phyloP scores from a whole-genome alignment of 495 filamentous ascomycete species.

The Neurospora africana region DNA sequence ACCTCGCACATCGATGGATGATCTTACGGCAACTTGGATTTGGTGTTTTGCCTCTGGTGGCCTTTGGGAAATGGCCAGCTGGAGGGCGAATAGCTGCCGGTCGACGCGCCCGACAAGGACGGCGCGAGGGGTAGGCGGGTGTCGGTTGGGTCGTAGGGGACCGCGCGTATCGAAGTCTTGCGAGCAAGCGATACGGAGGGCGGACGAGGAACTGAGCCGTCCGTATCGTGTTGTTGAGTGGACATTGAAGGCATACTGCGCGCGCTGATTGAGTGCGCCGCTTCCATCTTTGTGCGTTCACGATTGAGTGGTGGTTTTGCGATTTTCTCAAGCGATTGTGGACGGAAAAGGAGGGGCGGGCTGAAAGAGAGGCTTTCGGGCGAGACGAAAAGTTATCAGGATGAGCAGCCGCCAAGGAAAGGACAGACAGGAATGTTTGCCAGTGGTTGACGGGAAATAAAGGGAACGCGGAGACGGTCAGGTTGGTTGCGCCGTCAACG shows the following conservation, averaged over 20 bases:
- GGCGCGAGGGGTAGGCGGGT: background rate
- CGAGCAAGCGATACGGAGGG: background rate
- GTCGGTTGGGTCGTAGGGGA: conserved; percentile 6
- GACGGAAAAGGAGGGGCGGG: background rate
- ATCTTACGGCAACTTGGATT: background rate
- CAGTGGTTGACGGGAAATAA: background rate
- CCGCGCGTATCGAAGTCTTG: conserved; percentile 7
- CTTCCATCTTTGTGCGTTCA: background rate
- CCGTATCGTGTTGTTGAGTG: background rate
- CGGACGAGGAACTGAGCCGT: background rate
- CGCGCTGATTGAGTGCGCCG: background rate
- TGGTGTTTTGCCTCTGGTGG: background rate
- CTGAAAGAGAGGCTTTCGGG: background rate
- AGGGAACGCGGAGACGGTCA: background rate
- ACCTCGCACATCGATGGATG: background rate
- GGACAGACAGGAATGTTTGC: background rate
- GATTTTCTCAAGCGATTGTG: background rate
- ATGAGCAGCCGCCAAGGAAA: background rate
- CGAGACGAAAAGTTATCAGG: background rate
- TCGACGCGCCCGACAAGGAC: conserved; percentile 2
- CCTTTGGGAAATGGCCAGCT: conserved; percentile 11
- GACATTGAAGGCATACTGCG: background rate
- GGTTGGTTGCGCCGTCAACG: background rate
- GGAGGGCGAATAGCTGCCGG: conserved; percentile 21
- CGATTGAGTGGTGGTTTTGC: background rate